Base-by-base conservation (phyloP, 306 rosid species). In the Casuarina glauca region DNA sequence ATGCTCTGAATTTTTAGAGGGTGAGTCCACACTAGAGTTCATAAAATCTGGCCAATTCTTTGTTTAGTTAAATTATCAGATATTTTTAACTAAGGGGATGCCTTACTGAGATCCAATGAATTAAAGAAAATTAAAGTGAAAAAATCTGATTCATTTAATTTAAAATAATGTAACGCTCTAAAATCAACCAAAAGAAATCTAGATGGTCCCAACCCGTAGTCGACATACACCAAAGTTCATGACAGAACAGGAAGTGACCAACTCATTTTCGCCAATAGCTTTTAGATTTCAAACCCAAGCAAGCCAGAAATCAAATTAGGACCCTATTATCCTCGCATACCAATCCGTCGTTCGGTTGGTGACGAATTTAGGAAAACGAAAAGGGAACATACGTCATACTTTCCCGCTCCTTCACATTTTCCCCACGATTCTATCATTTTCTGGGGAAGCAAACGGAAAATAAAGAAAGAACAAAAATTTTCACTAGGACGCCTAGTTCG, bases 391-490 rank as follows among this genome's bases (percentile, higher is more conserved):
- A 3, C 4, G 63, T 8, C 32, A 57, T 57, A 57, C 36, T n/a
- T 19, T 9, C 9, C 1, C 7, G 38, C 20, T 20, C 20, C 35
- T 20, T 2, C 32, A 3, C 11, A 57, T n/a, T 57, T 57, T 57
- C 63, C 5, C 19, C 58, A 53, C 0, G n/a, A 11, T 62, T 36
- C 16, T 38, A 6, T 5, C 15, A 6, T 73, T 61, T 76, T 55
- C 52, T 49, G 19, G 9, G 41, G 4, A 74, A 74, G 32, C 76
- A 72, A 57, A 66, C 73, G 43, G 69, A 79, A 35, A 3, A 5
- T 2, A 6, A 63, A 11, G 32, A 20, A 32, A 63, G 41, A 17
- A 67, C 8, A 11, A 67, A 42, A 19, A 67, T 35, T 36, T 67
- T 44, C 35, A 17, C 49, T 10, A 42, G 50, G 42, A 42, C 5